A percentile compares a stretch with the other conserved stretches of the same genome.
These are phyloP conservation scores for Trebouxia sp. DNA, from an alignment of 139 green algal species.

Conservation along the genomic window DNA sequence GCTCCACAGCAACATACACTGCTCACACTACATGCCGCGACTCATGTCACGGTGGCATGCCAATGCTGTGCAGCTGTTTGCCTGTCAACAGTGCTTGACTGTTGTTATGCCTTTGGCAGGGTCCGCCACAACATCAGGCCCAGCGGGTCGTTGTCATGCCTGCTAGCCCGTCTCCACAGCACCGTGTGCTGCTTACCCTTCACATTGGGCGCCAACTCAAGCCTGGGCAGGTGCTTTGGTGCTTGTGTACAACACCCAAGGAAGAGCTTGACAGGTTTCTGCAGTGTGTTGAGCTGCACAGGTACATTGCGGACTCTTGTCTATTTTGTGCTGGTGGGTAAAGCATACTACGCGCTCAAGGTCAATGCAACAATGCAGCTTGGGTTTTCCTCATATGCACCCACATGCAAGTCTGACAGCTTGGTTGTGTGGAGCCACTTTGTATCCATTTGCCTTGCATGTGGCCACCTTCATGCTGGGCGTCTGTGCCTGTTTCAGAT, in stretches of 20 bases:
- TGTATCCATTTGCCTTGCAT: too few relatives aligned
- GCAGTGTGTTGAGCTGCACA: constrained; percentile 4
- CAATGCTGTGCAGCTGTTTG: neutral
- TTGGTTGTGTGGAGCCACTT: too few relatives aligned
- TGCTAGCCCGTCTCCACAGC: neutral
- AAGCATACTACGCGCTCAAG: neutral
- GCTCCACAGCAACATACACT: too few relatives aligned
- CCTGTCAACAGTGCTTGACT: neutral
- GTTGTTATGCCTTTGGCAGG: too few relatives aligned
- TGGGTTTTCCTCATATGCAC: too few relatives aligned
- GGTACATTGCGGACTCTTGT: neutral
- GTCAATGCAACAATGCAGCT: neutral
- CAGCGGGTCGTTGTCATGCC: neutral
- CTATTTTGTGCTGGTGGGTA: neutral
- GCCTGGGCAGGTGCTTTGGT: neutral
- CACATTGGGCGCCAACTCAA: neutral
- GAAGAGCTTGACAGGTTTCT: neutral
- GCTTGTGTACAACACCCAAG: neutral
- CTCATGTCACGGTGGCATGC: too few relatives aligned
- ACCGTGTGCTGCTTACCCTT: neutral
- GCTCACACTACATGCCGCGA: constrained; percentile 7
- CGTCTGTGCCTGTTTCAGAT: too few relatives aligned
- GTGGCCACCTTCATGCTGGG: too few relatives aligned
- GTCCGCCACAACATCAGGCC: neutral
- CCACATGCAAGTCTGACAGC: too few relatives aligned